A percentile compares a stretch with the other conserved stretches of the same genome.
Conservation (phyloP, 805 yeast genomes). For the Saccharomycopsis oosterbeekiorum region DNA sequence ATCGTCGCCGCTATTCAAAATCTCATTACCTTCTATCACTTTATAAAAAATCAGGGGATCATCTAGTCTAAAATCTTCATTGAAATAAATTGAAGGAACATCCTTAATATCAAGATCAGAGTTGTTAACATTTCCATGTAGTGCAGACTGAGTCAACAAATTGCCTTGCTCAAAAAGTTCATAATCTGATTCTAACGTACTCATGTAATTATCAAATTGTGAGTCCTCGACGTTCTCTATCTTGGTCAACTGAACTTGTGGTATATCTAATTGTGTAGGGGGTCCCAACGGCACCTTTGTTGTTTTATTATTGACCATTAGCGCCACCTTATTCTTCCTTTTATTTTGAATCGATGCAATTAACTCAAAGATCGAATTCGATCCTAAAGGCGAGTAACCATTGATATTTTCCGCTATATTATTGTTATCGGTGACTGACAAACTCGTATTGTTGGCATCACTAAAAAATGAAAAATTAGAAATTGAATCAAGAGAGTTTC, state of each 20-base stretch:
- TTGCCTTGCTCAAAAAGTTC: slow-evolving; percentile 34
- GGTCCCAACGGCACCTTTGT: slow-evolving; percentile 39
- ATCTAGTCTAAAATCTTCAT: slow-evolving; percentile 65
- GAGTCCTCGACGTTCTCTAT: slow-evolving; percentile 35
- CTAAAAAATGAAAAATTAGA: slow-evolving; percentile 12
- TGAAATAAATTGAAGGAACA: slow-evolving; percentile 65
- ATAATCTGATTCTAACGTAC: slow-evolving; percentile 35
- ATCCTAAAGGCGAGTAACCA: slow-evolving; percentile 40
- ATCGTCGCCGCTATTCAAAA: slow-evolving; percentile 22
- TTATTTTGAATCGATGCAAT: slow-evolving; percentile 49
- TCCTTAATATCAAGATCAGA: slow-evolving; percentile 23
- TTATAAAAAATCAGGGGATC: slow-evolving; percentile 76
- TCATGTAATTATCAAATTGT: slow-evolving; percentile 36
- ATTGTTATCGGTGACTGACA: background rate
- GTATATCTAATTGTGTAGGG: slow-evolving; percentile 79
- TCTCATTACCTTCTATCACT: slow-evolving; percentile 54
- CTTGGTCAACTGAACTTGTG: slow-evolving; percentile 60
- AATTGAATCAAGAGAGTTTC: slow-evolving; percentile 16
- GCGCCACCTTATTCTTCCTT: slow-evolving; percentile 25
- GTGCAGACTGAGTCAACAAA: slow-evolving; percentile 33
- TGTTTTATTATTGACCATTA: slow-evolving; percentile 27
- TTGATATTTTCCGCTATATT: background rate
- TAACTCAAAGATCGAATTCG: slow-evolving; percentile 69
- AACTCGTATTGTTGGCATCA: slow-evolving; percentile 1
- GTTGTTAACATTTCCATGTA: slow-evolving; percentile 26